Base-by-base conservation (phyloP, 805 yeast genomes). In the Monosporozyma siamensis region DNA sequence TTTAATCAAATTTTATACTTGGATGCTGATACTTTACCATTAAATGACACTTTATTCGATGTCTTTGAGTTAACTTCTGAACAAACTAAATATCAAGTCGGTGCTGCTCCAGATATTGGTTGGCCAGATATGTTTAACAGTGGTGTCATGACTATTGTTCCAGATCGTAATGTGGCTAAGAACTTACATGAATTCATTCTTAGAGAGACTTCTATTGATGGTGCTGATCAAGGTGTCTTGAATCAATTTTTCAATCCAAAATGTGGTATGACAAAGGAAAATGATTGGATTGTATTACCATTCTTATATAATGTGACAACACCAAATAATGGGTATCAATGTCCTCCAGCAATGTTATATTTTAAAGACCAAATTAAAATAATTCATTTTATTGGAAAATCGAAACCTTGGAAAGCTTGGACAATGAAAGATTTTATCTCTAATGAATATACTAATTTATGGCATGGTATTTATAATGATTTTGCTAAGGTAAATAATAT, bases 81-180 rank as follows among this genome's bases (percentile, higher is more conserved):
- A 8, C 64, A 65, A 49, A 55, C 44, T 4, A 40, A 38, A 27
- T 47, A 42, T 32, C 54, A 59, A 15, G 42, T 62, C 15, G 59
- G 66, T 30, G 89, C 92, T 0, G 67, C 80, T 12, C 83, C 94
- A 0, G 95, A 87, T 63, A 69, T 77, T n/a, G 95, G 95, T 11
- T 87, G 94, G 84, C 95, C 95, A 0, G 95, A 87, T 64, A 71
- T 82, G 53, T 87, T 87, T 67, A 86, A 87, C 61, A 75, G 88
- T 25, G 95, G 95, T 4, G 75, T 86, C 17, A 68, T 86, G 54
- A 66, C 78, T 3, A 57, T 78, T 22, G 67, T 69, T 27, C 95
- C 95, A 3, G 65, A 68, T 49, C 31, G 48, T 1, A 46, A 50
- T 0, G 70, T 68, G 17, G 79, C 66, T 50, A 46, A 58, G 3